Evolutionary conservation across 1,284 basidiomycete genomes (phyloP).

Genomic region (Porogramme epimiltina): DNA sequence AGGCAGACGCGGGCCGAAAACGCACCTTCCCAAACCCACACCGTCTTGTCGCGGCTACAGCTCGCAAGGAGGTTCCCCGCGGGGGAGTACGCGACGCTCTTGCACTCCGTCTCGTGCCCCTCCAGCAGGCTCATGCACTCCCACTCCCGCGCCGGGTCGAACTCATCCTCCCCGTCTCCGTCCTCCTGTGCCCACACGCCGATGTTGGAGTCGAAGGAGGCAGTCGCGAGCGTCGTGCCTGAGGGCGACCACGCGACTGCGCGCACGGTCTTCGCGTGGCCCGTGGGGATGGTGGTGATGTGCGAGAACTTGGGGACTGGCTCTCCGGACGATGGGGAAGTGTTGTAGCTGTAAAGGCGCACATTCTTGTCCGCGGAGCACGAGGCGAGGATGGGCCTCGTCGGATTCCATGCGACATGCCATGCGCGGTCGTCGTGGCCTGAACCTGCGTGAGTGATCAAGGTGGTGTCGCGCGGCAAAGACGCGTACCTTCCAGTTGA

Average conservation of each 20-base stretch:
- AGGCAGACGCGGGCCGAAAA: background rate
- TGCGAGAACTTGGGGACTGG: slow-evolving; percentile 46
- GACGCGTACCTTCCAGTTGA: background rate
- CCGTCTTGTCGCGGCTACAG: slow-evolving; percentile 94
- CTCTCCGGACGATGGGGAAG: slow-evolving; percentile 28
- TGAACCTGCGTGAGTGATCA: slow-evolving; percentile 20
- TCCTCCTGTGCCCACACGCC: slow-evolving; percentile 85
- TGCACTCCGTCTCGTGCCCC: slow-evolving; percentile 98
- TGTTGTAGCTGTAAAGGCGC: slow-evolving; percentile 82
- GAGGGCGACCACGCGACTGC: slow-evolving; percentile 89
- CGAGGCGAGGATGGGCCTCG: slow-evolving; percentile 81
- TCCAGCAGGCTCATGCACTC: slow-evolving; percentile 89
- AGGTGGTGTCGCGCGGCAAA: slow-evolving; percentile 23
- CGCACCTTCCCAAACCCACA: slow-evolving; percentile 98
- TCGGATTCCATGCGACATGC: slow-evolving; percentile 92
- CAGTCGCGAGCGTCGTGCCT: slow-evolving; percentile 89
- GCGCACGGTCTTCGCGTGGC: slow-evolving; percentile 91
- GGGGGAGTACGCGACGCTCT: slow-evolving; percentile 87
- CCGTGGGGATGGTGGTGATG: slow-evolving; percentile 72
- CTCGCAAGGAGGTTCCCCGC: slow-evolving; percentile 86
- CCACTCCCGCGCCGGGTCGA: slow-evolving; percentile 59
- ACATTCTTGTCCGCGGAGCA: slow-evolving; percentile 96
- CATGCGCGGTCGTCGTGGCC: slow-evolving; percentile 90
- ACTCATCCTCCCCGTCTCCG: slow-evolving; percentile 40
- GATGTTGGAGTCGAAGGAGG: slow-evolving; percentile 93